Conservation (phyloP, 2,329 filamentous ascomycete species). For the Paecilomyces dactylethromorphus region DNA sequence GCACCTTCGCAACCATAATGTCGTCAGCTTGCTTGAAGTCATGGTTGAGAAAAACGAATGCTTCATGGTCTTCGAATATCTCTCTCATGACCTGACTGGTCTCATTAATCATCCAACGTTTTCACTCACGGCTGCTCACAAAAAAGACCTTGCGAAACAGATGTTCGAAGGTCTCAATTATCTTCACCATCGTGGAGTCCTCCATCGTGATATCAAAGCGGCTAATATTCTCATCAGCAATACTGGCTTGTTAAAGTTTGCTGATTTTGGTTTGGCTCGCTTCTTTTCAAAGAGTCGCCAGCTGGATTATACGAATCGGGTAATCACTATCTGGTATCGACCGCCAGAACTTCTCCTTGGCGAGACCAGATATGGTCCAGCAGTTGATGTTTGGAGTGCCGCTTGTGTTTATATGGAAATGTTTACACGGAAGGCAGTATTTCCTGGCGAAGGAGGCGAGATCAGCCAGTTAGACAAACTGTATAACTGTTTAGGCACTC, state of each 20-base stretch:
- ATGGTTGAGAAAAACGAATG: slow-evolving; percentile 99
- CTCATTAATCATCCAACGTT: slow-evolving; percentile 92
- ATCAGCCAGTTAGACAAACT: slow-evolving; percentile 95
- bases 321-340: slow-evolving; percentile 98
- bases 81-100: slow-evolving; percentile 92
- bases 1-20: slow-evolving; percentile 80
- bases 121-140: slow-evolving; percentile 74
- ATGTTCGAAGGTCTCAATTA: slow-evolving; percentile 93
- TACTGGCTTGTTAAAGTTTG: slow-evolving; percentile 80
- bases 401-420: slow-evolving; percentile 96
- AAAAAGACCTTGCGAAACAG: slow-evolving; percentile 87
- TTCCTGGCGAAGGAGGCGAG: slow-evolving; percentile 92
- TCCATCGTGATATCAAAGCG: slow-evolving; percentile 97
- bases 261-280: slow-evolving; percentile 90
- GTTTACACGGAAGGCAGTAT: slow-evolving; percentile 87
- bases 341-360: slow-evolving; percentile 85
- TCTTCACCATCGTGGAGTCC: slow-evolving; percentile 82
- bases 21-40: slow-evolving; percentile 85
- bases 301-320: slow-evolving; percentile 94
- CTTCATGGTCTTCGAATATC: slow-evolving; percentile 99
- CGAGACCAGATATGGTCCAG: slow-evolving; percentile 82
- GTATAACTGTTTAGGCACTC: slow-evolving; percentile 86
- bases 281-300: slow-evolving; percentile 92
- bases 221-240: slow-evolving; percentile 95
- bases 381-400: slow-evolving; percentile 93